These are phyloP conservation scores for Hortiboletus flavorubellus DNA, from an alignment of 768 basidiomycete species.

Conservation along the genomic window DNA sequence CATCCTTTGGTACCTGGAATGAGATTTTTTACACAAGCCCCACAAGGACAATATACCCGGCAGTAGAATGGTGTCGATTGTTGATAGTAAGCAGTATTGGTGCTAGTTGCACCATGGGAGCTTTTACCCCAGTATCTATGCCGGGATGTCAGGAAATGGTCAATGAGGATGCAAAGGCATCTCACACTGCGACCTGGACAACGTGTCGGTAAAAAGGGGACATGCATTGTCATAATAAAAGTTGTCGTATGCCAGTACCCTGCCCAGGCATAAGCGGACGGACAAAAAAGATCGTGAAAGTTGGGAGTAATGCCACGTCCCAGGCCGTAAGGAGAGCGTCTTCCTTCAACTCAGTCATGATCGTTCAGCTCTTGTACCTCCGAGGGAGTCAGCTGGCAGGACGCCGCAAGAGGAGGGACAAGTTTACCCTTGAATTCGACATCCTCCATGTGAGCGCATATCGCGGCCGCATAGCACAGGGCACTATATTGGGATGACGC, in stretches of 20 bases:
- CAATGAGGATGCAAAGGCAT: neutral
- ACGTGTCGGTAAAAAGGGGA: constrained; percentile 10
- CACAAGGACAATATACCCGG: constrained; percentile 36
- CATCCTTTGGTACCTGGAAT: constrained; percentile 41
- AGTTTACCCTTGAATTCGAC: neutral
- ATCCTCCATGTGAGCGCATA: constrained; percentile 10
- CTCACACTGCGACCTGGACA: constrained; percentile 55
- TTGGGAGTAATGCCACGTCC: constrained; percentile 11
- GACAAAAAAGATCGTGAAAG: constrained; percentile 1
- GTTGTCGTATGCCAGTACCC: constrained; percentile 48
- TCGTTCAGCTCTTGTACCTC: constrained; percentile 18
- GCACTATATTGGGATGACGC: constrained; percentile 12
- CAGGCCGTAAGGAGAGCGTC: neutral
- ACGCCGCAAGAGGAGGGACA: neutral
- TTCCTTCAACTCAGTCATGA: neutral
- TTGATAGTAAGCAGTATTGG: constrained; percentile 54
- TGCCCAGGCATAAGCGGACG: constrained; percentile 8
- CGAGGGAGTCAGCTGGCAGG: neutral
- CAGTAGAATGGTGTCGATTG: constrained; percentile 63
- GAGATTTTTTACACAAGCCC: constrained; percentile 1
- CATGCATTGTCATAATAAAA: constrained; percentile 61
- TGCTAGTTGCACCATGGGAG: constrained; percentile 60
- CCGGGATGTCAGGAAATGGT: neutral
- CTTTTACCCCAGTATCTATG: constrained; percentile 74
- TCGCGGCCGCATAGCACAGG: constrained; percentile 1